These are phyloP conservation scores for Diversispora epigaea DNA, from an alignment of 192 early-diverging fungal genomes.

Conservation along the genomic window DNA sequence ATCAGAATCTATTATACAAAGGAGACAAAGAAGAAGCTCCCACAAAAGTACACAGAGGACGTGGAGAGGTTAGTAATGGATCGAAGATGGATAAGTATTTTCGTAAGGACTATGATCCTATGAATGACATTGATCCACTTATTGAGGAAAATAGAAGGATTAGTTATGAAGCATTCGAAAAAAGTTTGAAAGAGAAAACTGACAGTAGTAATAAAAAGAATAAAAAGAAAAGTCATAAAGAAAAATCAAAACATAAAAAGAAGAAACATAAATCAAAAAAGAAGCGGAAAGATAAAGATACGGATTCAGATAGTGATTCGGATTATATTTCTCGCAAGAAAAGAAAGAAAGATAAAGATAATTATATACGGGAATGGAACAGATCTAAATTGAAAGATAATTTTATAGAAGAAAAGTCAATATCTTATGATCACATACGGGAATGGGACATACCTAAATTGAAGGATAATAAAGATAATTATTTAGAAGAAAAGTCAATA, in stretches of 20 bases:
- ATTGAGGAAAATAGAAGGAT: not conserved
- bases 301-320: not conserved
- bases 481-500: not conserved
- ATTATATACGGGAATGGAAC: conserved; percentile 10
- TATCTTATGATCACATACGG: not conserved
- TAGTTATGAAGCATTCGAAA: conserved; percentile 7
- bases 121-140: conserved; percentile 26
- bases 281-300: conserved; percentile 4
- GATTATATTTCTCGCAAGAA: not conserved
- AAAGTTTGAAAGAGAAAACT: not conserved
- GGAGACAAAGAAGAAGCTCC: not conserved
- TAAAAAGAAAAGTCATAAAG: conserved; percentile 18
- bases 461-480: not conserved
- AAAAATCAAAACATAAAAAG: conserved; percentile 9
- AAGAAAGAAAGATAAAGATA: not conserved
- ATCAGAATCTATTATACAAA: not conserved
- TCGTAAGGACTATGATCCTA: conserved; percentile 51
- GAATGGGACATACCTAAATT: conserved; percentile 23
- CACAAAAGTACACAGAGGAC: conserved; percentile 24
- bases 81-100: conserved; percentile 64
- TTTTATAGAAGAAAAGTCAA: not conserved
- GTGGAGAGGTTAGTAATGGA: conserved; percentile 43
- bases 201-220: conserved; percentile 23
- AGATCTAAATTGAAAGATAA: conserved; percentile 3
- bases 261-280: conserved; percentile 6